These are phyloP conservation scores for Phytophthora pistaciae DNA, from an alignment of 352 stramenopile genomes.

Conservation along the genomic window DNA sequence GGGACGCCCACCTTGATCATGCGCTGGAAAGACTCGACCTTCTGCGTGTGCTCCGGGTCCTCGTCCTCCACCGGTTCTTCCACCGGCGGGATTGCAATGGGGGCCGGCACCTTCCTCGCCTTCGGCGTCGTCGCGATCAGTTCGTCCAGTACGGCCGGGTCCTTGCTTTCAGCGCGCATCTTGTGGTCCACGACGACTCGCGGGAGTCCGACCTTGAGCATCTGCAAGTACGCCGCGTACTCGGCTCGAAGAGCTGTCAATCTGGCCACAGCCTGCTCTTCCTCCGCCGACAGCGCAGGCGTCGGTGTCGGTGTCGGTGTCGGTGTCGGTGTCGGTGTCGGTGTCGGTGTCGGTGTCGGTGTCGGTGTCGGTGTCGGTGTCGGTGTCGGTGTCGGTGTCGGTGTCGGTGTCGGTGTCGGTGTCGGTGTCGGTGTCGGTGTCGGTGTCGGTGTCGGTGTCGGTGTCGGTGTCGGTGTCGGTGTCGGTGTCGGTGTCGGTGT, in stretches of 20 bases:
- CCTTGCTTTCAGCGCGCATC: slow-evolving; percentile 68
- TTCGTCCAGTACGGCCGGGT: slow-evolving; percentile 65
- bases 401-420: neutral
- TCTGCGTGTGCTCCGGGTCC: slow-evolving; percentile 46
- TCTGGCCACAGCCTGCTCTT: slow-evolving; percentile 19
- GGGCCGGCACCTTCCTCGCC: slow-evolving; percentile 40
- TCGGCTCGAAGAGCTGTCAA: slow-evolving; percentile 29
- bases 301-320: neutral
- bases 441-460: neutral
- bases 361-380: neutral
- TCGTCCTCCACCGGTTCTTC: slow-evolving; percentile 43
- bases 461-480: neutral
- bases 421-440: neutral
- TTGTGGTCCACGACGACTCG: slow-evolving; percentile 77
- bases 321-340: neutral
- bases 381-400: neutral
- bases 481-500: neutral
- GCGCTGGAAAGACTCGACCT: slow-evolving; percentile 65
- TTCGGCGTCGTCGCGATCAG: slow-evolving; percentile 42
- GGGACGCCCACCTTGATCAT: slow-evolving; percentile 81
- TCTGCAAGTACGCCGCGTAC: slow-evolving; percentile 72
- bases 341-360: neutral
- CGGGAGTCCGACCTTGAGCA: slow-evolving; percentile 81
- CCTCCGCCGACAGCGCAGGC: slow-evolving; percentile 5
- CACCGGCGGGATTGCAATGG: slow-evolving; percentile 39